Percentiles rank a stretch among this genome's conserved stretches.
These are phyloP conservation scores for Quercus mongolica DNA, from an alignment of 306 rosid species.

Conservation along the genomic window DNA sequence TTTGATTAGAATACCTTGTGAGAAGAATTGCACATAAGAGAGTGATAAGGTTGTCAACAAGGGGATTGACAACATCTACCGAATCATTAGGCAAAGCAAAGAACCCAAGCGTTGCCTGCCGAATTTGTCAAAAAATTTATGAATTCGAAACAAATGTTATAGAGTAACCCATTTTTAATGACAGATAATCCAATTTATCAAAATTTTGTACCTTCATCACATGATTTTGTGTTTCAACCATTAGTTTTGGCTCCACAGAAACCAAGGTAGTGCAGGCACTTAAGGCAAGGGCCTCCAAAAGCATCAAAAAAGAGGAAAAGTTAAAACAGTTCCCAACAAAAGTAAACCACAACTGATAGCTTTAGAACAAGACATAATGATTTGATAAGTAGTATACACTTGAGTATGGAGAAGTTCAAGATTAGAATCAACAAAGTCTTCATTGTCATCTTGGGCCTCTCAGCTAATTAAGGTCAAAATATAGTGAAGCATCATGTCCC, in stretches of 20 bases:
- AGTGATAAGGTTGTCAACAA: conserved; percentile 81
- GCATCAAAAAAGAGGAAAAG: background rate
- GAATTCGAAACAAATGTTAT: background rate
- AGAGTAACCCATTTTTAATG: background rate
- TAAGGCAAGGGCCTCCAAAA: conserved; percentile 81
- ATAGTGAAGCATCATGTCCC: conserved; percentile 88
- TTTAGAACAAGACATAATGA: conserved; percentile 6
- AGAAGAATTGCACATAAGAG: conserved; percentile 95
- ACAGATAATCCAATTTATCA: background rate
- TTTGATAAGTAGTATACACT: conserved; percentile 37
- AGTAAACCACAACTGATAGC: conserved; percentile 8
- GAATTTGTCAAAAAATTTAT: conserved; percentile 34
- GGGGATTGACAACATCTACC: conserved; percentile 70
- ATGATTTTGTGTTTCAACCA: conserved; percentile 86
- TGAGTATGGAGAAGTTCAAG: conserved; percentile 60
- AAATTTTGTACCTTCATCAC: conserved; percentile 67
- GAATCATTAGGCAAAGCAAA: conserved; percentile 95
- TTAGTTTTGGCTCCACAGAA: conserved; percentile 93
- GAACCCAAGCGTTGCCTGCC: conserved; percentile 95
- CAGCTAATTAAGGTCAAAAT: conserved; percentile 84
- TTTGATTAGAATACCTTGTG: conserved; percentile 56
- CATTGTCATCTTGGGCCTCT: conserved; percentile 87
- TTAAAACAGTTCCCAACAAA: conserved; percentile 18
- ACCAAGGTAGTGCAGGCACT: conserved; percentile 96
- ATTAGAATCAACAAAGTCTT: conserved; percentile 68